phyloP scores from a whole-genome alignment of 345 rosid genomes.

The Microthlaspi erraticum region DNA sequence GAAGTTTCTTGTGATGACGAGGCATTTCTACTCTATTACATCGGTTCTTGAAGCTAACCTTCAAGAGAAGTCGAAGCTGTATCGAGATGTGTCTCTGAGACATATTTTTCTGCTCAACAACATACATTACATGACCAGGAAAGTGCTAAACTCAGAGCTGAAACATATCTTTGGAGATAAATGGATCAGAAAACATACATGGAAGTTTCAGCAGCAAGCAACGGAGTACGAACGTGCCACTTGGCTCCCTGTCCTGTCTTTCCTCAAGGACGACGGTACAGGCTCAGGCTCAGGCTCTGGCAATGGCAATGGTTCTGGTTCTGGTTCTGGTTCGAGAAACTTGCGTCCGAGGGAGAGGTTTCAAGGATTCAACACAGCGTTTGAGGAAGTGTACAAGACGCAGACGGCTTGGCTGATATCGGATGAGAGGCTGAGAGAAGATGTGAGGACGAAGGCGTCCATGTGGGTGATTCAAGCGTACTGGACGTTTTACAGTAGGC shows the following conservation, averaged over 20 bases:
- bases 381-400: constrained; percentile 83
- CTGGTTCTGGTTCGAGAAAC: constrained; percentile 51
- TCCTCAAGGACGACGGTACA: constrained; percentile 64
- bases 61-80: constrained; percentile 64
- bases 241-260: constrained; percentile 70
- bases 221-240: constrained; percentile 74
- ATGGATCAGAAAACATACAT: constrained; percentile 78
- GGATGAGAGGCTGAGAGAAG: constrained; percentile 70
- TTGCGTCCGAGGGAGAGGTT: constrained; percentile 65
- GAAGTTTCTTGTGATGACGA: constrained; percentile 49
- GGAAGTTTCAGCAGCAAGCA: constrained; percentile 83
- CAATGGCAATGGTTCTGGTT: constrained; percentile 36
- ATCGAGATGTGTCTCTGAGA: constrained; percentile 64
- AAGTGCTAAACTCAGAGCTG: constrained; percentile 73
- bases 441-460: constrained; percentile 71
- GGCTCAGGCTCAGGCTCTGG: constrained; percentile 14
- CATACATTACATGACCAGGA: constrained; percentile 83
- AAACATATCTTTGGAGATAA: constrained; percentile 66
- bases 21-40: constrained; percentile 61
- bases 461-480: constrained; percentile 80
- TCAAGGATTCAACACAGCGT: constrained; percentile 62
- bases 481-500: constrained; percentile 66
- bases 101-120: constrained; percentile 90
- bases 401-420: constrained; percentile 83
- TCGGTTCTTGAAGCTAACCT: constrained; percentile 75